Evolutionary conservation across 192 early-diverging fungal species (phyloP), one percentile per base, ranked within the genome.

Genomic region (Coemansia sp.): DNA sequence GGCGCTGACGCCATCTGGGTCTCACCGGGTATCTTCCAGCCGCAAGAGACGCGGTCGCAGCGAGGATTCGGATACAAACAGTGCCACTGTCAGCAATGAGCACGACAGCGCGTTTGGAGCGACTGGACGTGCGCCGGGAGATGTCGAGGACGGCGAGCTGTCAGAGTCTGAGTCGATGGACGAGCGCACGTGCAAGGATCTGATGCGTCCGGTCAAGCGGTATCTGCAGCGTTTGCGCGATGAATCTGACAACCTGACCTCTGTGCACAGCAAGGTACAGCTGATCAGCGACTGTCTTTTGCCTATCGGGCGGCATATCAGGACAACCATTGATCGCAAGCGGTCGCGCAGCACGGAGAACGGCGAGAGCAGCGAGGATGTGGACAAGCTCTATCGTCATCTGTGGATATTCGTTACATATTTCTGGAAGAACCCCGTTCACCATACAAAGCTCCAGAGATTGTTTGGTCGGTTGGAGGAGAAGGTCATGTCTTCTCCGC

Each of bases 331-430:
- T 48, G 64, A 81, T 62, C 54, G 81, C 72, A 66, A 80, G 72
- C 36, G 72, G 64, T 32, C 60, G 72, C 64, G 71, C 66, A 34
- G 60, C 69, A 54, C 68, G 65, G 57, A 31, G 52, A 61, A 34
- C 65, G 67, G 31, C 63, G 81, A 66, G 22, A 58, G 62, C 18
- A 56, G 25, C 40, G 68, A 64, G 57, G 66, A 65, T 66, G 48
- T 61, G 57, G 73, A 68, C 63, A 64, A 71, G 77, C 65, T 83
- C 28, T 71, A 82, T 59, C 81, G 78, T 31, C 87, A 87, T 71
- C 66, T 87, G 62, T 94, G 86, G 94, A 85, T 86, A 65, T 90
- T 84, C 81, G 88, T 80, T 61, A 85, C 86, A 28, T 84, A 81
- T 56, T 92, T 85, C 67, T 89, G 88, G 90, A 87, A 88, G 18